phyloP scores from a whole-genome alignment of 2,329 filamentous ascomycete species.

The Ophiostoma perfectum region DNA sequence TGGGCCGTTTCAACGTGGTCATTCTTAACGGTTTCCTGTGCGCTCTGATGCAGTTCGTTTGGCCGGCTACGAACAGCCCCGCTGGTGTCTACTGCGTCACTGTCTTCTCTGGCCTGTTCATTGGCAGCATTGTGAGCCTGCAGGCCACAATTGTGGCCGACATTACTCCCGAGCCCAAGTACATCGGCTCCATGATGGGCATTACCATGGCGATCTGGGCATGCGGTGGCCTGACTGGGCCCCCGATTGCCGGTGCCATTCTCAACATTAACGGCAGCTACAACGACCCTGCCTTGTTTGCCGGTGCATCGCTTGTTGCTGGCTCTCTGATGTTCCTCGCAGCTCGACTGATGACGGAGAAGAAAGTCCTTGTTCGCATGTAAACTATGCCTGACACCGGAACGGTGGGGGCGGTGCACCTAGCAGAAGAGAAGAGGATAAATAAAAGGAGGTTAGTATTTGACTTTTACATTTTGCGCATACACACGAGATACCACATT shows the following conservation, averaged over 20 bases:
- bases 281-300: slow-evolving; percentile 20
- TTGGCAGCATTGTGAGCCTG: slow-evolving; percentile 60
- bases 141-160: slow-evolving; percentile 61
- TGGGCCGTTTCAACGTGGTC: slow-evolving; percentile 45
- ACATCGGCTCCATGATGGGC: slow-evolving; percentile 62
- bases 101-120: slow-evolving; percentile 62
- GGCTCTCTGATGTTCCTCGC: slow-evolving; percentile 6
- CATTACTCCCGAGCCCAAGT: slow-evolving; percentile 61
- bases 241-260: slow-evolving; percentile 63
- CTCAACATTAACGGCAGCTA: slow-evolving; percentile 21
- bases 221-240: slow-evolving; percentile 61
- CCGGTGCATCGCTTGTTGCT: slow-evolving; percentile 17
- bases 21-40: slow-evolving; percentile 50
- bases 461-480: not conserved
- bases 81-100: slow-evolving; percentile 59
- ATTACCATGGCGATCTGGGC: slow-evolving; percentile 56
- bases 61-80: slow-evolving; percentile 46
- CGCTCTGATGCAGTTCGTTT: slow-evolving; percentile 44
- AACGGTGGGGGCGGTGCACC: too few species aligned
- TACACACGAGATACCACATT: slow-evolving; percentile 8
- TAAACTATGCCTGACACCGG: not conserved
- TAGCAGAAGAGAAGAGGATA: not conserved
- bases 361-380: not conserved
- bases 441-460: not conserved
- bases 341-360: not conserved